Evolutionary conservation across 2,329 filamentous ascomycete genomes (phyloP).

Genomic region (Xylogone sp.): DNA sequence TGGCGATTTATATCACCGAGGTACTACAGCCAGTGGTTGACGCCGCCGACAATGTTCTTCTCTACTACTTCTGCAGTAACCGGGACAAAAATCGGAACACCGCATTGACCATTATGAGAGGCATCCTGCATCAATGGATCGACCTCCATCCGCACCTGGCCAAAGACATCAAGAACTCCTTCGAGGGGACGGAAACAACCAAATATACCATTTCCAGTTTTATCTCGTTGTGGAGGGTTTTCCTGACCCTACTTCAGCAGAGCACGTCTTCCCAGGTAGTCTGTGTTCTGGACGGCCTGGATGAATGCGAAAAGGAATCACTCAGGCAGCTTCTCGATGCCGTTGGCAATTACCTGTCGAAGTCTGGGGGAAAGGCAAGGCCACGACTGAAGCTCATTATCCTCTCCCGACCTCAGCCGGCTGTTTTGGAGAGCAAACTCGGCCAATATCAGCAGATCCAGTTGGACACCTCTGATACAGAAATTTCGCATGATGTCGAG

Average conservation of each 20-base stretch:
- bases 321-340: constrained; percentile 7
- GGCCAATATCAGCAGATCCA: constrained; percentile 8
- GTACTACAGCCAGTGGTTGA: constrained; percentile 7
- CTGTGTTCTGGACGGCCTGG: constrained; percentile 24
- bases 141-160: constrained; percentile 1
- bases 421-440: constrained; percentile 3
- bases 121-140: constrained; percentile 37
- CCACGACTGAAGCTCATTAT: background rate
- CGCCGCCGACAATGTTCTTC: background rate
- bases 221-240: constrained; percentile 15
- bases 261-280: constrained; percentile 8
- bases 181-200: background rate
- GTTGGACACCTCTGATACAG: constrained; percentile 16
- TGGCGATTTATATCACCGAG: constrained; percentile 11
- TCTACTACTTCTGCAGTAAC: constrained; percentile 39
- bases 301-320: constrained; percentile 20
- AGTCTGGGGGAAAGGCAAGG: background rate
- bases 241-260: constrained; percentile 15
- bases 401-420: background rate
- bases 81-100: constrained; percentile 33
- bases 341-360: background rate
- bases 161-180: background rate
- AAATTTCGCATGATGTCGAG: constrained; percentile 17
- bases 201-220: constrained; percentile 6
- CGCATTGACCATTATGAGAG: constrained; percentile 35